Evolutionary conservation across 768 basidiomycete species (phyloP), one percentile per base, ranked within the genome.

Genomic region (Tulasnella calospora): DNA sequence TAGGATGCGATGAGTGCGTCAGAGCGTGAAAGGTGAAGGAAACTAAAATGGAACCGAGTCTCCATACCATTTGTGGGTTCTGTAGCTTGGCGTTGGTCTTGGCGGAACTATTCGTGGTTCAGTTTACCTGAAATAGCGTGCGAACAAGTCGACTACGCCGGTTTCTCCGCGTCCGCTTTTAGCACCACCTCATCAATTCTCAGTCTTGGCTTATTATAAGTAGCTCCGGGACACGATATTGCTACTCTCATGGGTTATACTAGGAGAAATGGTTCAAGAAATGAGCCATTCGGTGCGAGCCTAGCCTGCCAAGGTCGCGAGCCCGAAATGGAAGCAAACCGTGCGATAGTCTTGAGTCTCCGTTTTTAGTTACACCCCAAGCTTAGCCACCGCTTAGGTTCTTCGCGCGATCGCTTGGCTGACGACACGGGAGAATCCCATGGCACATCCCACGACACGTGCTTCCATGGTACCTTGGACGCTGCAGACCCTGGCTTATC

Each of bases 41-140:
- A 35, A 40, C 36, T 33, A 40, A 36, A 72, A 46, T 27, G 71
- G 71, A 46, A 72, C 36, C 12, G 33, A 72, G 71, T 41, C 77
- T 7, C 77, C 78, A 55, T 79, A 79, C 74, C 71, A 72, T 72
- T 40, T 71, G 35, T 36, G 71, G 27, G n/a, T 72, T 35, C n/a
- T 46, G 36, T 27, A 19, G 35, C 38, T 72, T 72, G 71, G 71
- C 71, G 71, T 40, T 72, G 38, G 71, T 72, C 71, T 72, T 72
- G 71, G 71, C 71, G 36, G 38, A 33, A 40, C 71, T 72, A 40
- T 40, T 40, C 71, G 44, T 40, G 71, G 38, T 46, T 40, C 71
- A 72, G 44, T 72, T 40, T 72, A 40, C 71, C 36, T 46, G 44
- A 72, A 46, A 72, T 72, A 72, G 38, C 71, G 38, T 72, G 38